Base-by-base conservation (phyloP, 208 protist species). In the Lotmaria passim region DNA sequence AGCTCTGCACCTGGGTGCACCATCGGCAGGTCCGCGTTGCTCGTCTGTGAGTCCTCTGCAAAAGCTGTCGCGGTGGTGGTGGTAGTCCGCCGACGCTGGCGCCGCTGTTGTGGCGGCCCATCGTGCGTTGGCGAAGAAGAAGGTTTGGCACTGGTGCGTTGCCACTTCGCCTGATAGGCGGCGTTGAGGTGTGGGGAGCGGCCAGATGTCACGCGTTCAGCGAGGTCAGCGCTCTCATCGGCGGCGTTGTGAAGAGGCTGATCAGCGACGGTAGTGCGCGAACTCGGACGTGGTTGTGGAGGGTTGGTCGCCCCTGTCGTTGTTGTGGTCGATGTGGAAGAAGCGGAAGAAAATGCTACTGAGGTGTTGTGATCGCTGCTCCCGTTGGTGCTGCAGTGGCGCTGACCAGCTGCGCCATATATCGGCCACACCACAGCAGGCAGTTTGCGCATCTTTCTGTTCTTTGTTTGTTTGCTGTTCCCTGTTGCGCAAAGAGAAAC, bases 1-100 rank as follows among this genome's bases (percentile, higher is more conserved):
- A 67, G 51, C 23, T 38, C 47, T 0, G 56, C 62, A 1, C 44
- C 60, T 14, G 68, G 64, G 56, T 65, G 62, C 26, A 63, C 65
- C 43, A 70, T 50, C 28, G 71, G 71, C 14, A 57, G 38, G 30
- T 21, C 15, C 12, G 41, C 44, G n/a, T 47, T n/a, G 12, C 31
- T 5, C 23, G 24, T 21, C 0, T 7, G 21, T 14, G 21, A 28
- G 12, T n/a, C 48, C 5, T 58, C 48, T 0, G 57, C 30, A 31
- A 34, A 33, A 0, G 21, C 21, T n/a, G 31, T 63, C 33, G 14
- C 33, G 26, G 28, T 10, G 15, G 28, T 33, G 28, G 50, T 36
- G 3, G 28, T 55, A 14, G 28, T 10, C 2, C 21, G 50, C 14
- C 5, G 52, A 30, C 52, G 52, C 31, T 57, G 52, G 12, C 52